Conservation (phyloP, 371 early-diverging fungal species). For the Syncephalastrum racemosum region DNA sequence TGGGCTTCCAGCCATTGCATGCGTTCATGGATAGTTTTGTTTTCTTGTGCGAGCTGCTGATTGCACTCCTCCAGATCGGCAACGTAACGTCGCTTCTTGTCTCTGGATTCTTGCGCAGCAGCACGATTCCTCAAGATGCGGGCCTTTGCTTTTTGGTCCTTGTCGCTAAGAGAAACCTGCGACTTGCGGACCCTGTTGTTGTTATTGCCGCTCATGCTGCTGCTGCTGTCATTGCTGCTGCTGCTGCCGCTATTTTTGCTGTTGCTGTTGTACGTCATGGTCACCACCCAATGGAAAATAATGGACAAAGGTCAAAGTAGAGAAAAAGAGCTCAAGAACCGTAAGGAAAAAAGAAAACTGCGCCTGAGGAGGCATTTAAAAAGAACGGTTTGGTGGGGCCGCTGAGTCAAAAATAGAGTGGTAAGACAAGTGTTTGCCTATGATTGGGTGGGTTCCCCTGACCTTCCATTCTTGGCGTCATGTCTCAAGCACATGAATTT, state of each 20-base stretch:
- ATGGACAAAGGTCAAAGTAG: no score
- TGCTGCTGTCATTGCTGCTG: conserved; percentile 7
- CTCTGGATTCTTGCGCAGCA: conserved; percentile 88
- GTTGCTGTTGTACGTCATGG: conserved; percentile 10
- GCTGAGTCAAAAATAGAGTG: no score
- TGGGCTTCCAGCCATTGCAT: conserved; percentile 65
- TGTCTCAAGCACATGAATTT: no score
- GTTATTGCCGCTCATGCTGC: conserved; percentile 12
- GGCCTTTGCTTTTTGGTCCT: conserved; percentile 50
- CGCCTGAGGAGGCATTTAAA: no score
- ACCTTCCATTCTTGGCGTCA: no score
- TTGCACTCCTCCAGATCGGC: conserved; percentile 75
- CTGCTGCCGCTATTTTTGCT: conserved; percentile 9
- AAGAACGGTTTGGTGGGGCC: no score
- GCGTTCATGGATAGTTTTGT: conserved; percentile 58
- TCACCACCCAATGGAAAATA: no score
- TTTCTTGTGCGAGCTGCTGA: conserved; percentile 63
- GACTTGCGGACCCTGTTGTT: conserved; percentile 24
- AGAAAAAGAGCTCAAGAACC: no score
- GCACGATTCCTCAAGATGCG: conserved; percentile 87
- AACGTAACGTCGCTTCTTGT: conserved; percentile 83
- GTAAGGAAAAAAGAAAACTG: no score
- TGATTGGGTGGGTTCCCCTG: no score
- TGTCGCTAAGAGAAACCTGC: conserved; percentile 39
- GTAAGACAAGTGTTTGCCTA: no score